Base-by-base conservation (phyloP, 2,329 filamentous ascomycete genomes). In the Ploettnerulaceae sp. region DNA sequence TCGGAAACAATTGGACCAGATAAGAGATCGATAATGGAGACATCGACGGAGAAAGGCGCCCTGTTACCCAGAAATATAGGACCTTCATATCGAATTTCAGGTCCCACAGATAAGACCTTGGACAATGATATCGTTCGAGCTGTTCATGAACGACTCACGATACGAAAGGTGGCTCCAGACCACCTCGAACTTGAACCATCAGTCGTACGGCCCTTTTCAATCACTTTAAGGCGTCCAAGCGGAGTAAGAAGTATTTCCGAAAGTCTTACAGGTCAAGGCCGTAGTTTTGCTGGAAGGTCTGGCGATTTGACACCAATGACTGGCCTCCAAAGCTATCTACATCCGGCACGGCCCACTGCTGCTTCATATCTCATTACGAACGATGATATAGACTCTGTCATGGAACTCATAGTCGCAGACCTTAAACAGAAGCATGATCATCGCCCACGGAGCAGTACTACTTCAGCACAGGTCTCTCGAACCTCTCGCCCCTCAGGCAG, bases 161-260 rank as follows among this genome's bases (percentile, higher is more conserved):
- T 41, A 20, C 52, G 51, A 5, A 54, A 53, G 38, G 15, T 59
- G 5, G 22, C 33, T 31, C 18, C 17, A 18, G 5, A 20, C 36
- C 8, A n/a, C n/a, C n/a, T n/a, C n/a, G n/a, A 28, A 28, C 15
- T 20, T 7, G 36, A 29, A 15, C 18, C 14, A 20, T 47, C 46
- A 8, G 15, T 55, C 4, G 26, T 43, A 3, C 47, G 47, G 7
- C 57, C 58, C 4, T 40, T 46, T 22, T 53, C 55, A 1, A 61
- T 61, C 18, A 61, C 57, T 3, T 48, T 61, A 33, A 48, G 57
- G 18, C 45, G 53, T 34, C 52, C 58, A 7, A 61, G 56, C 35
- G 45, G 21, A 31, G 31, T 17, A 2, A 53, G 32, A 18, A 28
- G 7, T 6, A 11, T 3, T 12, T n/a, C 17, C 22, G 22, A 12